A percentile compares a stretch with the other conserved stretches of the same genome.
Conservation (phyloP, 2,329 filamentous ascomycete species). For the Emericellopsis atlantica region DNA sequence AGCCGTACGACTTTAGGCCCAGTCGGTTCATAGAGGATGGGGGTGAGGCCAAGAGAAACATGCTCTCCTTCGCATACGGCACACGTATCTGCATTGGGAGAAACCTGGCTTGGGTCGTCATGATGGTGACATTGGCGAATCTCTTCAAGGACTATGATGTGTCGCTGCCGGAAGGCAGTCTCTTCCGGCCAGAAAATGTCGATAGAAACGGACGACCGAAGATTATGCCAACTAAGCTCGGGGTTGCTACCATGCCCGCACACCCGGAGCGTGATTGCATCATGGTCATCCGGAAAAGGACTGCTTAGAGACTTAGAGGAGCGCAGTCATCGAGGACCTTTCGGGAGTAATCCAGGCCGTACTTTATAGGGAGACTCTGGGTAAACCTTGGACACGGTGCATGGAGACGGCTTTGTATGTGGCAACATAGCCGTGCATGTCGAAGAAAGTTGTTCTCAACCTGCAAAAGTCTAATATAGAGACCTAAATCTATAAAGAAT, state of each 20-base stretch:
- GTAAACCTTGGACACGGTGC: no score
- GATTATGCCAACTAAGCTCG: neutral
- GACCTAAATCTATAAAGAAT: no score
- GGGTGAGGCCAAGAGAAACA: slow-evolving; percentile 1
- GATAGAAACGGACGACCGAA: neutral
- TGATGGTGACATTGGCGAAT: slow-evolving; percentile 2
- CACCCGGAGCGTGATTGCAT: neutral
- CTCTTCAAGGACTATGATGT: slow-evolving; percentile 2
- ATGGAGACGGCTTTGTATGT: no score
- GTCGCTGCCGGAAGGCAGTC: neutral
- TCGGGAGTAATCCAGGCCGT: neutral
- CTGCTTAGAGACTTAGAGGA: no score
- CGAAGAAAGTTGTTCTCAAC: no score
- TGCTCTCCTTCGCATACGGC: slow-evolving; percentile 3
- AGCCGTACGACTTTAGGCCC: slow-evolving; percentile 1
- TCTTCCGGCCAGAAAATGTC: slow-evolving; percentile 1
- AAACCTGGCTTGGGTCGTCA: slow-evolving; percentile 2
- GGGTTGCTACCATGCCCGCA: neutral
- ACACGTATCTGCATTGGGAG: slow-evolving; percentile 2
- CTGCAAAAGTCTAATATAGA: no score
- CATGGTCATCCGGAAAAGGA: neutral
- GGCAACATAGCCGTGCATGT: no score
- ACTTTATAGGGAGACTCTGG: no score
- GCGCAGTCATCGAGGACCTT: no score
- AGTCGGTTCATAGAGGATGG: slow-evolving; percentile 1